Conservation (phyloP, 1,284 basidiomycete genomes). For the Neotropicomus parvogracilis region DNA sequence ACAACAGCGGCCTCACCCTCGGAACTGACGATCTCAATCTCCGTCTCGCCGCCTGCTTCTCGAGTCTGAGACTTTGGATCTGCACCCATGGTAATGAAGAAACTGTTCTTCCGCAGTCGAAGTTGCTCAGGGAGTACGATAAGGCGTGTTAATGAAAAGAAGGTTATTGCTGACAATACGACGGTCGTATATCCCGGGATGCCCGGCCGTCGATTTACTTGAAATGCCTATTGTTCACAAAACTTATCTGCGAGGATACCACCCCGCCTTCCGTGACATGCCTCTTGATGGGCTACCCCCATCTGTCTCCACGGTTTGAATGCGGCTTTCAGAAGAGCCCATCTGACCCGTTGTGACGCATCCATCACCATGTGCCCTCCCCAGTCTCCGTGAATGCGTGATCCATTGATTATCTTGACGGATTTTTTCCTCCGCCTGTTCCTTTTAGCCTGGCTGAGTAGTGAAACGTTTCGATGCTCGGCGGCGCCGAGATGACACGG, state of each 20-base stretch:
- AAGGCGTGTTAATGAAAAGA: neutral
- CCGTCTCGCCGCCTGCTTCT: neutral
- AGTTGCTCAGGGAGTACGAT: too few relatives aligned
- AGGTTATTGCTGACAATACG: too few relatives aligned
- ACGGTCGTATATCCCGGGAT: neutral
- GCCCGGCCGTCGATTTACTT: neutral
- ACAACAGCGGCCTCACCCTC: too few relatives aligned
- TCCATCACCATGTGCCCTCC: conserved; percentile 1
- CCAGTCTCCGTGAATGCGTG: neutral
- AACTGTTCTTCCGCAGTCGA: neutral
- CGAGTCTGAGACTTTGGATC: neutral
- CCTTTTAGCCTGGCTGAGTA: conserved; percentile 12
- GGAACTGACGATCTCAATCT: neutral
- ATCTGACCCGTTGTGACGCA: conserved; percentile 1
- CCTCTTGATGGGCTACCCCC: conserved; percentile 8
- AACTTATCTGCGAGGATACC: conserved; percentile 1
- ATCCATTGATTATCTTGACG: conserved; percentile 5
- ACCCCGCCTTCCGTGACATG: conserved; percentile 2
- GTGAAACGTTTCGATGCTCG: too few relatives aligned
- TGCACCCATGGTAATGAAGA: neutral
- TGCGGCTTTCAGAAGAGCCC: neutral
- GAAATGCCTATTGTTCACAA: conserved; percentile 1
- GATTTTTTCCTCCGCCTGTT: conserved; percentile 2
- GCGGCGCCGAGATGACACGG: conserved; percentile 3
- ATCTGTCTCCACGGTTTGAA: conserved; percentile 8